These are phyloP conservation scores for Hanseniaspora hatyaiensis DNA, from an alignment of 805 yeast genomes.

Conservation along the genomic window DNA sequence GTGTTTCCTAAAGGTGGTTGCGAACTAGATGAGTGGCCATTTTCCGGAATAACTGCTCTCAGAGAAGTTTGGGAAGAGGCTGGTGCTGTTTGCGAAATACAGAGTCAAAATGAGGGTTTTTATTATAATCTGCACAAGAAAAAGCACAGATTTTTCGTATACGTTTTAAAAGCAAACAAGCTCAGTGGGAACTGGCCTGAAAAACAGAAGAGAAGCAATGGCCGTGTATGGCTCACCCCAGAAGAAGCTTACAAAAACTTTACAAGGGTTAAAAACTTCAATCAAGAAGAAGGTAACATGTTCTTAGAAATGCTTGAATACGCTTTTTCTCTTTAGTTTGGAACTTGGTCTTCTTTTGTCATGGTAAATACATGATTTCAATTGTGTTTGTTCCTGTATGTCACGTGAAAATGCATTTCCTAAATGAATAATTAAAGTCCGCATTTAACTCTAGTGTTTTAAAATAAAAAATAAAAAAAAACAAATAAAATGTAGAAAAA, in stretches of 20 bases:
- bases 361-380: too few species aligned
- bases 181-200: slow-evolving; percentile 5
- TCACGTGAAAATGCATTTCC: too few species aligned
- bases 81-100: slow-evolving; percentile 63
- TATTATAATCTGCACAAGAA: neutral
- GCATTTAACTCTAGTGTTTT: too few species aligned
- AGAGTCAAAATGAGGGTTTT: slow-evolving; percentile 48
- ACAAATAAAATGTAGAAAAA: too few species aligned
- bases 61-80: slow-evolving; percentile 98
- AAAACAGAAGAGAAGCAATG: neutral
- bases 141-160: slow-evolving; percentile 5
- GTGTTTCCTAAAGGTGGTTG: slow-evolving; percentile 94
- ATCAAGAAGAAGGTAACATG: neutral
- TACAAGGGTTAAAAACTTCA: neutral
- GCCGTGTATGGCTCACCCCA: neutral
- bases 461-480: too few species aligned
- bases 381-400: neutral
- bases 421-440: too few species aligned
- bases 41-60: slow-evolving; percentile 43
- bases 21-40: slow-evolving; percentile 58
- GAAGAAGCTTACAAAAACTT: neutral
- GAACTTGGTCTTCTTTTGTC: neutral
- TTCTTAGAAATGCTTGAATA: neutral
- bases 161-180: neutral
- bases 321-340: neutral